These are phyloP conservation scores for Clohesyomyces aquaticus DNA, from an alignment of 495 filamentous ascomycete genomes.

Conservation along the genomic window DNA sequence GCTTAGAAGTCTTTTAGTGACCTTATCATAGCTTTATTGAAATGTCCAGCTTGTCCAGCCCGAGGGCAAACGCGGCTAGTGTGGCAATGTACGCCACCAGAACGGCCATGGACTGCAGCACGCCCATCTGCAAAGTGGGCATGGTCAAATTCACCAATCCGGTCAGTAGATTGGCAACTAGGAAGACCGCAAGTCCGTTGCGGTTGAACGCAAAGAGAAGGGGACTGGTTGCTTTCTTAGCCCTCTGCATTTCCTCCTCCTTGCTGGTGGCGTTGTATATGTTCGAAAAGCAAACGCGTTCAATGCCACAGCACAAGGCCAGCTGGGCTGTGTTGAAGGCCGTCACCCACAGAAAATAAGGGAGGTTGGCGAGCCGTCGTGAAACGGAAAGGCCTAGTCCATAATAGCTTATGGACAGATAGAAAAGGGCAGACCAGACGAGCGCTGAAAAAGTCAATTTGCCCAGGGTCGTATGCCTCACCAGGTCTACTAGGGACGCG, in stretches of 20 bases:
- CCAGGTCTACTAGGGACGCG: conserved; percentile 42
- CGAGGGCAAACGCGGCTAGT: conserved; percentile 69
- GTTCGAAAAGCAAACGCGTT: conserved; percentile 74
- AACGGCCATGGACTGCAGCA: conserved; percentile 68
- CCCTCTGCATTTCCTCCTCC: conserved; percentile 53
- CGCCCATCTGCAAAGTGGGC: conserved; percentile 72
- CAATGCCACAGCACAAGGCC: conserved; percentile 73
- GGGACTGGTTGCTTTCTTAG: conserved; percentile 69
- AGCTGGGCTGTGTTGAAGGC: conserved; percentile 86
- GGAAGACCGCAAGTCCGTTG: conserved; percentile 84
- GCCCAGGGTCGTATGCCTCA: conserved; percentile 57
- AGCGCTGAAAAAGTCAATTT: conserved; percentile 62
- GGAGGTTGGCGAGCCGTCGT: conserved; percentile 86
- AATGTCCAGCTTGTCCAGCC: conserved; percentile 70
- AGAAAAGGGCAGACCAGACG: conserved; percentile 70
- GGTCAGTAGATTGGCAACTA: conserved; percentile 86
- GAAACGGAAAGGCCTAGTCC: conserved; percentile 72
- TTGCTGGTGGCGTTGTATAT: conserved; percentile 60
- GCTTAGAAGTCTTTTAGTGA: too few species aligned
- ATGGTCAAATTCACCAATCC: conserved; percentile 85
- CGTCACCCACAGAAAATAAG: conserved; percentile 88
- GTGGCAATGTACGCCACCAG: conserved; percentile 70
- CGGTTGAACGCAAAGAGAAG: conserved; percentile 83
- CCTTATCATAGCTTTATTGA: conserved; percentile 82
- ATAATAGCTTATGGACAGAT: conserved; percentile 66